Percentiles rank a stretch among this genome's conserved stretches.
Evolutionary conservation across 2,329 filamentous ascomycete species (phyloP).

Genomic region (Cercospora brassicicola): DNA sequence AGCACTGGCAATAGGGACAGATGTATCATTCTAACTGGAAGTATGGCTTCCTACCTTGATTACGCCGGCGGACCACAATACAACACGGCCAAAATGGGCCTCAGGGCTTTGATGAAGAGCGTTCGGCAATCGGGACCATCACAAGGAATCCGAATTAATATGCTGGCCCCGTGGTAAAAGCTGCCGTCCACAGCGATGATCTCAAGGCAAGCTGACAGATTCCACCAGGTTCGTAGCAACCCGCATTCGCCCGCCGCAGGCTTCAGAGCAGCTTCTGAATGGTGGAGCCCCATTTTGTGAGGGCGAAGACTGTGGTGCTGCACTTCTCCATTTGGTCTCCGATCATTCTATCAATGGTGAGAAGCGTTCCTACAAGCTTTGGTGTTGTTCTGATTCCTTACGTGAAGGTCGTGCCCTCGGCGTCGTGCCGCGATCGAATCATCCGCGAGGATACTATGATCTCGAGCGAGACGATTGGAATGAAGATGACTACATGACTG

Average conservation of each 20-base stretch:
- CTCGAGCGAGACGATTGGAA: conserved; percentile 10
- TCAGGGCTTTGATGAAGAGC: background rate
- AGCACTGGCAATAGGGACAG: background rate
- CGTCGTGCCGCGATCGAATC: background rate
- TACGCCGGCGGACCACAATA: background rate
- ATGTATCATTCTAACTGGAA: background rate
- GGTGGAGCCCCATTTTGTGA: background rate
- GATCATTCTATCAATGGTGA: background rate
- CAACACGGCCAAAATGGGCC: background rate
- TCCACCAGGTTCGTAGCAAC: background rate
- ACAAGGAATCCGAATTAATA: background rate
- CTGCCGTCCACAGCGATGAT: background rate
- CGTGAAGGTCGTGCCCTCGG: background rate
- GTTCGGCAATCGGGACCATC: background rate
- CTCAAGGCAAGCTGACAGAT: background rate
- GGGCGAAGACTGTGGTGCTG: background rate
- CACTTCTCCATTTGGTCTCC: background rate
- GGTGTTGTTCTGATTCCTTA: background rate
- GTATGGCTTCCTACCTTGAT: background rate
- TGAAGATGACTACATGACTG: conserved; percentile 10
- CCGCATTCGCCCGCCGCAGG: background rate
- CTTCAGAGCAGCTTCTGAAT: background rate
- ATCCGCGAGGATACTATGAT: conserved; percentile 8
- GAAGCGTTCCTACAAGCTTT: too few species aligned
- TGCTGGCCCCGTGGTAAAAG: background rate